Evolutionary conservation across 164 flowering plant species (phyloP).

Genomic region (grape (Vitis vinifera)): DNA sequence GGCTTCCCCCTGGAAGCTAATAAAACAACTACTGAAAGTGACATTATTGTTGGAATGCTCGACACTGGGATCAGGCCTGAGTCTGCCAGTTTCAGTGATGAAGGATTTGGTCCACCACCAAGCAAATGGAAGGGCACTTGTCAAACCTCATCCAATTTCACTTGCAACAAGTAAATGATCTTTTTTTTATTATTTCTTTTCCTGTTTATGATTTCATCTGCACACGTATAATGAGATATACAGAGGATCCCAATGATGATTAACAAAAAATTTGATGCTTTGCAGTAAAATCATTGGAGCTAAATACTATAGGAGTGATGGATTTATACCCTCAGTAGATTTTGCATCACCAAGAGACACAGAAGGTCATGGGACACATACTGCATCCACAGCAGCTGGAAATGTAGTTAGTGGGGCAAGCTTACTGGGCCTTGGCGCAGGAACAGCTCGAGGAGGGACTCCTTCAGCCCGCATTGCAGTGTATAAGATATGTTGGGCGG

Average conservation of each 20-base stretch:
- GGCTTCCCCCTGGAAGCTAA: slow-evolving; percentile 9
- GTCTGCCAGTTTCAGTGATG: slow-evolving; percentile 12
- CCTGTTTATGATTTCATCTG: too few species aligned
- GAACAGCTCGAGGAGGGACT: slow-evolving; percentile 29
- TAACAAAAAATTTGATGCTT: neutral
- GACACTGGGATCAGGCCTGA: slow-evolving; percentile 1
- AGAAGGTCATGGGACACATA: slow-evolving; percentile 32
- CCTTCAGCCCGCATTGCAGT: slow-evolving; percentile 23
- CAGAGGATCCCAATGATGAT: neutral
- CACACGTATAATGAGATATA: too few species aligned
- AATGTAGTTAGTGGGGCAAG: slow-evolving; percentile 10
- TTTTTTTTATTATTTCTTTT: too few species aligned
- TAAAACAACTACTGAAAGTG: slow-evolving; percentile 7
- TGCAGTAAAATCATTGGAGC: slow-evolving; percentile 17
- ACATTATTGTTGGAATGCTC: slow-evolving; percentile 12
- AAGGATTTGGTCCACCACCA: slow-evolving; percentile 18
- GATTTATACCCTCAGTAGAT: neutral
- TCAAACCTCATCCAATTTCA: slow-evolving; percentile 2
- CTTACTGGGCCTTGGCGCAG: slow-evolving; percentile 17
- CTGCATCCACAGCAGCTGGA: slow-evolving; percentile 25
- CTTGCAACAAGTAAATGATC: slow-evolving; percentile 21
- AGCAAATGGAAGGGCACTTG: slow-evolving; percentile 22
- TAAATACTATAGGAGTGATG: neutral
- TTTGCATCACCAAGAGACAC: slow-evolving; percentile 12
- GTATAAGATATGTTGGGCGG: slow-evolving; percentile 21